Base-by-base conservation (phyloP, 495 filamentous ascomycete species). In the Copromyces sp. region DNA sequence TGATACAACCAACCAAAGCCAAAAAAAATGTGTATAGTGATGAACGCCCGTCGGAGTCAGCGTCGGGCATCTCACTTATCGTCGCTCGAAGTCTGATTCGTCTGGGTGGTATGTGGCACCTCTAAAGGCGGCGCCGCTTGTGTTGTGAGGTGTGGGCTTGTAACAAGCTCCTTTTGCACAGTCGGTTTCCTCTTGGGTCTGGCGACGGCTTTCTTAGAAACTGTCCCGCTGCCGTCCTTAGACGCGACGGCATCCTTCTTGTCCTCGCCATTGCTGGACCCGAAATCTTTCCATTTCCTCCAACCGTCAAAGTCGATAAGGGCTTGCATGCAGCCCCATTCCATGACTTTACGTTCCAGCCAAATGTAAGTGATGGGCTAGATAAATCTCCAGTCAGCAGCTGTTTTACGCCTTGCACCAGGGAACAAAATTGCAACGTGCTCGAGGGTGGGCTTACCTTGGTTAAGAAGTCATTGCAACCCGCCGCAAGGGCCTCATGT, bases 251-350 rank as follows among this genome's bases (percentile, higher is more conserved):
- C 53, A 35, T 65, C 53, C 53, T 37, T 65, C 29, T 65, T 65
- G 53, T 65, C 53, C 14, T 65, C 53, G 29, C 53, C 53, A 65
- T 65, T 65, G 53, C 29, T 37, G 14, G 53, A 65, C 53, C 53
- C 53, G 29, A 65, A 94, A 74, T 93, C 91, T 77, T 97, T 97
- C 95, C 95, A 99, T 81, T 94, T 93, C 59, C 94, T 90, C 95
- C 95, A 99, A 70, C 95, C 95, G 78, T 98, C 95, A 76, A 94
- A 98, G 84, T 99, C 95, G 81, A 99, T 99, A 70, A 99, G 84
- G 24, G 96, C 96, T 85, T 98, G 95, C 91, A 99, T 98, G 83
- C 95, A 99, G 74, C 95, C 95, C 95, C 95, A 99, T 88, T 99
- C 95, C 80, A 95, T 97, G 47, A 98, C 94, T 79, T 99, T 99